A percentile compares a stretch with the other conserved stretches of the same genome.
Evolutionary conservation across 805 yeast genomes (phyloP).

Genomic region (Saturnispora hagleri): DNA sequence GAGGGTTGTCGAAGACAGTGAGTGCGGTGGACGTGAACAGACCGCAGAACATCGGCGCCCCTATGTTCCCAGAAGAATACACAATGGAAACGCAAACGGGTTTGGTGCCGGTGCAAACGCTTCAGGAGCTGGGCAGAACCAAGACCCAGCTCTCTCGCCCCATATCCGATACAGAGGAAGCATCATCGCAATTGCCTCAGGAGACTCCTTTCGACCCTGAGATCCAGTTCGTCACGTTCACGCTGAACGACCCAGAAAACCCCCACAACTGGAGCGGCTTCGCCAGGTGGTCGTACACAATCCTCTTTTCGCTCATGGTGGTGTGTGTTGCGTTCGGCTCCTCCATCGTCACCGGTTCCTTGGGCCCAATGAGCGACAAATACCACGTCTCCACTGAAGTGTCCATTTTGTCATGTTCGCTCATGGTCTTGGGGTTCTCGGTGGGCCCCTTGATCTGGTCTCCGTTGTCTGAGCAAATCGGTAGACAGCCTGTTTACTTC

Average conservation of each 20-base stretch:
- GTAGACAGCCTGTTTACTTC: constrained; percentile 77
- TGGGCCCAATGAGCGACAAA: constrained; percentile 54
- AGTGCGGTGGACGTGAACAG: constrained; percentile 50
- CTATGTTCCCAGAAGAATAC: constrained; percentile 89
- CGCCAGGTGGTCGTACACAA: constrained; percentile 57
- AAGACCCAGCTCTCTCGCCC: constrained; percentile 20
- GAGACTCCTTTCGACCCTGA: constrained; percentile 43
- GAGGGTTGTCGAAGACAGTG: constrained; percentile 48
- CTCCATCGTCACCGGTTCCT: constrained; percentile 81
- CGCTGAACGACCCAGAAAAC: constrained; percentile 73
- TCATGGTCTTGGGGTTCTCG: constrained; percentile 84
- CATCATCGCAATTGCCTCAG: constrained; percentile 17
- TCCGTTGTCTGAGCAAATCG: constrained; percentile 77
- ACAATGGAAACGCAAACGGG: constrained; percentile 85
- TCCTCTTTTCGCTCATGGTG: constrained; percentile 60
- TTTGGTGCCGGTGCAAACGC: constrained; percentile 69
- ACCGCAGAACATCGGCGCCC: constrained; percentile 44
- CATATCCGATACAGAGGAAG: constrained; percentile 14
- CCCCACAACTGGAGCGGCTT: constrained; percentile 74
- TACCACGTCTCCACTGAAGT: constrained; percentile 71
- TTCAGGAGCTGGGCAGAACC: constrained; percentile 56
- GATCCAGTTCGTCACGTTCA: constrained; percentile 78
- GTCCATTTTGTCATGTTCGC: constrained; percentile 67
- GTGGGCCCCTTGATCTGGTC: constrained; percentile 88
- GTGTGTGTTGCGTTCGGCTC: constrained; percentile 91